Conservation (phyloP, 192 early-diverging fungal species). For the Piromyces finnis region DNA sequence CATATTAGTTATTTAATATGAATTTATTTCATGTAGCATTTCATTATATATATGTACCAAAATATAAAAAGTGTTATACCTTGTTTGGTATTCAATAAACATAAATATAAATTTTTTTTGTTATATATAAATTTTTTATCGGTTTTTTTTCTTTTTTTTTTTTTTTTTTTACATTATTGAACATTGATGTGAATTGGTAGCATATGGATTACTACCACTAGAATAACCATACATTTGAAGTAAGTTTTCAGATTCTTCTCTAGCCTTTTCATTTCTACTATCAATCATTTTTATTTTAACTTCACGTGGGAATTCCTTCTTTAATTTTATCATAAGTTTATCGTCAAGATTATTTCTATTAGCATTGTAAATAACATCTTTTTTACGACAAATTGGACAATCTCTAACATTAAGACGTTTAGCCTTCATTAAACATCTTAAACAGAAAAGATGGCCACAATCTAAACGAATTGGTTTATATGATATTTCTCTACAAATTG, state of each 20-base stretch:
- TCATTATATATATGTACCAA: too few relatives aligned
- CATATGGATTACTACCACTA: too few relatives aligned
- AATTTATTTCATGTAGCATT: too few relatives aligned
- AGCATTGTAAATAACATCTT: slow-evolving; percentile 37
- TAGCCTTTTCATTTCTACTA: background rate
- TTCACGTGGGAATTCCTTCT: background rate
- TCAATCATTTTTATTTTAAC: background rate
- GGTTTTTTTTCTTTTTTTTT: too few relatives aligned
- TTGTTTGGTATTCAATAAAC: too few relatives aligned
- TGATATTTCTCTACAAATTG: slow-evolving; percentile 56
- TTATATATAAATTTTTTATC: too few relatives aligned
- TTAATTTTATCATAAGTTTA: background rate
- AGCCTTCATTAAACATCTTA: slow-evolving; percentile 61
- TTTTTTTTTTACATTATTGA: background rate
- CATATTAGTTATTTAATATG: too few relatives aligned
- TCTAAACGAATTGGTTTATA: slow-evolving; percentile 62
- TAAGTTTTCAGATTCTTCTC: background rate
- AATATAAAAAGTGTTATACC: too few relatives aligned
- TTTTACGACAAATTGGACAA: slow-evolving; percentile 56
- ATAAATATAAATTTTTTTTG: too few relatives aligned
- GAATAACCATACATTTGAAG: background rate
- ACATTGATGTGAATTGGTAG: background rate
- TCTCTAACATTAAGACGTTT: slow-evolving; percentile 34
- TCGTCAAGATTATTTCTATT: slow-evolving; percentile 9
- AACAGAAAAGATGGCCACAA: slow-evolving; percentile 62